Conservation (phyloP, 371 early-diverging fungal species). For the Enterocytospora artemiae region DNA sequence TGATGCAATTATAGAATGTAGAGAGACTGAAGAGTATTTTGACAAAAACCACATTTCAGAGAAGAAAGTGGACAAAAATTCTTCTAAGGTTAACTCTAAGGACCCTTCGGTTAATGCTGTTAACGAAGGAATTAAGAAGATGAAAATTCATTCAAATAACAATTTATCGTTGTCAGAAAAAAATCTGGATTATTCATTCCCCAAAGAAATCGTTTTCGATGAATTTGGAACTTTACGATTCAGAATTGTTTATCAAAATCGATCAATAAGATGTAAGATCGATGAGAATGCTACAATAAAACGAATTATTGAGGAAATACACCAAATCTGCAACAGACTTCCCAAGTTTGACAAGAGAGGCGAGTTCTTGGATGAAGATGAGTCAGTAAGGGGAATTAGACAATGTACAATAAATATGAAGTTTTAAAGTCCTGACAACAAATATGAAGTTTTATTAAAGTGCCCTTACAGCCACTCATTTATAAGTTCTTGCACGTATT, state of each 20-base stretch:
- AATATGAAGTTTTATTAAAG: slow-evolving; percentile 2
- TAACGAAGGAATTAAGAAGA: slow-evolving; percentile 3
- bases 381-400: not conserved
- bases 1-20: not conserved
- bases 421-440: not conserved
- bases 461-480: not conserved
- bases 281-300: not conserved
- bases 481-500: not conserved
- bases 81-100: not conserved
- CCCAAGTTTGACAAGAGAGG: not conserved
- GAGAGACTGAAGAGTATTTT: not conserved
- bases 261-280: not conserved
- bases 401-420: not conserved
- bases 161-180: not conserved
- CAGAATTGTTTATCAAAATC: not conserved
- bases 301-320: not conserved
- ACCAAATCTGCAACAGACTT: not conserved
- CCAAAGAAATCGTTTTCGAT: not conserved
- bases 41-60: not conserved
- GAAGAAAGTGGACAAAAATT: not conserved
- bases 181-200: not conserved
- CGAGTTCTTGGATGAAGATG: not conserved
- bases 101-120: not conserved
- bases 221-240: not conserved
- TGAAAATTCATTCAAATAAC: not conserved